A percentile compares a stretch with the other conserved stretches of the same genome.
Evolutionary conservation across 441 rosid genomes (phyloP).

Genomic region (Populus trichocarpa): DNA sequence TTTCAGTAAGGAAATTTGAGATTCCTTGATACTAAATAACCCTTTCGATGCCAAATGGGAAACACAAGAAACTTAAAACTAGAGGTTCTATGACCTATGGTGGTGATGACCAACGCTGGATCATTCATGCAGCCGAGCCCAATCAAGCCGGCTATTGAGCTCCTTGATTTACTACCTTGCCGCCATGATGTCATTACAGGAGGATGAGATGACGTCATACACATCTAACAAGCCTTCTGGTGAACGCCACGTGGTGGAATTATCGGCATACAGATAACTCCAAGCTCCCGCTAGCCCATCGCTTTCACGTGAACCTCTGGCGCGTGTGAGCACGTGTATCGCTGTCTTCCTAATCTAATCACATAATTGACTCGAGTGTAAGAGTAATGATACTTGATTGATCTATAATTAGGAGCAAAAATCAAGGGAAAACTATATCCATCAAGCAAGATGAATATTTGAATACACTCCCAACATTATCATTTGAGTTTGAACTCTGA

Average conservation of each 20-base stretch:
- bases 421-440: not conserved
- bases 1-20: not conserved
- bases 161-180: not conserved
- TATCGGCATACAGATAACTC: not conserved
- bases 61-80: not conserved
- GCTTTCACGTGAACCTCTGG: not conserved
- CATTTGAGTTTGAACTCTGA: not conserved
- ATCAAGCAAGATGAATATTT: not conserved
- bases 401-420: not conserved
- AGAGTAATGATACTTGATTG: not conserved
- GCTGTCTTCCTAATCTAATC: not conserved
- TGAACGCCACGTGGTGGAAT: not conserved
- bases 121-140: not conserved
- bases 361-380: not conserved
- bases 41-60: not conserved
- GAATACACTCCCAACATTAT: not conserved
- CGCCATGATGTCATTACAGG: not conserved
- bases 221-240: not conserved
- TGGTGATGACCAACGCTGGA: not conserved
- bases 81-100: no score
- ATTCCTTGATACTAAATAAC: not conserved
- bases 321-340: not conserved
- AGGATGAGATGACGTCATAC: not conserved
- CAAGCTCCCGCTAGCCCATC: not conserved
- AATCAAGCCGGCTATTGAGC: not conserved